phyloP scores from a whole-genome alignment of 352 stramenopile species.

The Peronospora belbahrii region DNA sequence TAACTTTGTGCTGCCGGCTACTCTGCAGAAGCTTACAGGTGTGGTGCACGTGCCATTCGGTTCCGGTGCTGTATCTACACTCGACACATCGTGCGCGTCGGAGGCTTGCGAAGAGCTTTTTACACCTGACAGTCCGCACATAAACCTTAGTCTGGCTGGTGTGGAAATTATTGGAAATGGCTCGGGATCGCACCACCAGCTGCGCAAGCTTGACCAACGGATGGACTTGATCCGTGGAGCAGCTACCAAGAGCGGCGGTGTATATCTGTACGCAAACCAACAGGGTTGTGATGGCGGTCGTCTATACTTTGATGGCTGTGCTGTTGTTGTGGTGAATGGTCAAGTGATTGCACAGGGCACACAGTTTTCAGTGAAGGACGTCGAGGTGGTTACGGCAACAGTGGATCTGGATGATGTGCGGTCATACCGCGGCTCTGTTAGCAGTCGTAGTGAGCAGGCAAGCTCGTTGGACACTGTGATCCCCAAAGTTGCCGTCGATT shows the following conservation, averaged over 20 bases:
- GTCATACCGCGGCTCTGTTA: conserved; percentile 90
- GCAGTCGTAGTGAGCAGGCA: conserved; percentile 92
- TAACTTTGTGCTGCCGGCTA: conserved; percentile 72
- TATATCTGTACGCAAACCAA: conserved; percentile 98
- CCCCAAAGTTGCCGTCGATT: conserved; percentile 64
- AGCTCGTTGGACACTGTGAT: conserved; percentile 62
- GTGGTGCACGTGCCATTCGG: conserved; percentile 79
- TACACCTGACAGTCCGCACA: conserved; percentile 92
- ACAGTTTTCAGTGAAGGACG: conserved; percentile 96
- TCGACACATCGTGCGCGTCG: conserved; percentile 85
- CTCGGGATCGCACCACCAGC: conserved; percentile 94
- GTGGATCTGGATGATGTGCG: conserved; percentile 97
- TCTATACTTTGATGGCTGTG: conserved; percentile 96
- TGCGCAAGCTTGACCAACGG: conserved; percentile 90
- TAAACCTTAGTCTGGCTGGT: conserved; percentile 88
- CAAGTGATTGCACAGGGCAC: conserved; percentile 92
- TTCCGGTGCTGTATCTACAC: conserved; percentile 63
- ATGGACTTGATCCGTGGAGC: conserved; percentile 88
- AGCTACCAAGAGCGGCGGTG: conserved; percentile 93
- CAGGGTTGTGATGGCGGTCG: conserved; percentile 95
- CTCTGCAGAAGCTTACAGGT: conserved; percentile 76
- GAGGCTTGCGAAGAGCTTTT: conserved; percentile 99
- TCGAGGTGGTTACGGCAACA: conserved; percentile 95
- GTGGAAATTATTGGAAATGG: conserved; percentile 98
- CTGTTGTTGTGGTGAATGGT: conserved; percentile 96